These are phyloP conservation scores for Russula sp. DNA, from an alignment of 768 basidiomycete species.

Conservation along the genomic window DNA sequence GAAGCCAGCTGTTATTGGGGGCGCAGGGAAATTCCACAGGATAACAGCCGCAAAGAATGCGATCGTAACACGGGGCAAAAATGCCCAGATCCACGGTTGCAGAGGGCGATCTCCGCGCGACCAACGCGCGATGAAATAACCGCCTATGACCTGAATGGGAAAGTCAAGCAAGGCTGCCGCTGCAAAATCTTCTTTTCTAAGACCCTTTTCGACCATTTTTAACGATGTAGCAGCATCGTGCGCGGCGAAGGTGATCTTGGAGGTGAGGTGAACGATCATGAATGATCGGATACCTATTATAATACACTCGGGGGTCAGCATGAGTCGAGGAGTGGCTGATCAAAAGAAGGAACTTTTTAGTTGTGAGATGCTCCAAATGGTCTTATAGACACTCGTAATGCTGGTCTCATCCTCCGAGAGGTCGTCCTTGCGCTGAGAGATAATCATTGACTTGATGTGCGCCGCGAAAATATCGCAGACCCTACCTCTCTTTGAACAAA, in stretches of 20 bases:
- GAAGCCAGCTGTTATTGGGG: slow-evolving; percentile 67
- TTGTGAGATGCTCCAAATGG: slow-evolving; percentile 91
- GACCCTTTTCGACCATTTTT: slow-evolving; percentile 95
- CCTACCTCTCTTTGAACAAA: slow-evolving; percentile 88
- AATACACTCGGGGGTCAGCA: slow-evolving; percentile 1
- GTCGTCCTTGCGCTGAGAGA: slow-evolving; percentile 63
- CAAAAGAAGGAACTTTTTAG: slow-evolving; percentile 68
- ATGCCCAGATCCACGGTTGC: slow-evolving; percentile 85
- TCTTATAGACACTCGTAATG: slow-evolving; percentile 82
- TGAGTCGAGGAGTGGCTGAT: neutral
- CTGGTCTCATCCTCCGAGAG: slow-evolving; percentile 81
- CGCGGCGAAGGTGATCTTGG: slow-evolving; percentile 91
- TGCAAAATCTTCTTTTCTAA: slow-evolving; percentile 91
- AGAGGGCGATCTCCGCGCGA: slow-evolving; percentile 73
- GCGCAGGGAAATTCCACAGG: slow-evolving; percentile 78
- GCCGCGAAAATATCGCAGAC: neutral
- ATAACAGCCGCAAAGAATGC: slow-evolving; percentile 66
- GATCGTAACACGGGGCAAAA: slow-evolving; percentile 80
- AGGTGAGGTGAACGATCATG: slow-evolving; percentile 79
- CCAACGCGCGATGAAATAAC: slow-evolving; percentile 92
- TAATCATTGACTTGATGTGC: neutral
- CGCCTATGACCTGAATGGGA: slow-evolving; percentile 91
- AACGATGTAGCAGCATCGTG: slow-evolving; percentile 88
- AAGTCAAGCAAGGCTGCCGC: slow-evolving; percentile 93
- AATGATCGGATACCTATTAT: slow-evolving; percentile 80